Evolutionary conservation across 2,329 filamentous ascomycete genomes (phyloP).

Genomic region (Phialophora expanda): DNA sequence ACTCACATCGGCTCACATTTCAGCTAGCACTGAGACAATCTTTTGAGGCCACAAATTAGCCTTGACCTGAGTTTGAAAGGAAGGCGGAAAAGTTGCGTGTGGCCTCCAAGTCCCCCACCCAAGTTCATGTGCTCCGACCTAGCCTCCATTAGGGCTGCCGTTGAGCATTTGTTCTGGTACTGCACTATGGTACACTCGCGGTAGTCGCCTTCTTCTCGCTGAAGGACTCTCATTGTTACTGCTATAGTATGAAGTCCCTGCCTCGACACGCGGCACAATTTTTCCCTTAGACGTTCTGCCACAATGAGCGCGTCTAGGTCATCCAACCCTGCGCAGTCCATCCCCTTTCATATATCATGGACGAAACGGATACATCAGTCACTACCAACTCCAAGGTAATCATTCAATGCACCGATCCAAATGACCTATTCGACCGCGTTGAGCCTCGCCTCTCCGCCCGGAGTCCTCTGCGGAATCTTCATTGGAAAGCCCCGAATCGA

Average conservation of each 20-base stretch:
- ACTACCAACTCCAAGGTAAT: slow-evolving; percentile 64
- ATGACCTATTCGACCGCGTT: slow-evolving; percentile 82
- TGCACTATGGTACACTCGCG: slow-evolving; percentile 8
- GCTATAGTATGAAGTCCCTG: slow-evolving; percentile 22
- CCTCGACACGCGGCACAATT: neutral
- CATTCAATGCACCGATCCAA: slow-evolving; percentile 95
- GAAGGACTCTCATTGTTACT: neutral
- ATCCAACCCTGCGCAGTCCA: slow-evolving; percentile 13
- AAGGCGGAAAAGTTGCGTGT: neutral
- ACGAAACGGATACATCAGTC: slow-evolving; percentile 31
- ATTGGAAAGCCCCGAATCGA: slow-evolving; percentile 94
- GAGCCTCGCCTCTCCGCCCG: slow-evolving; percentile 76
- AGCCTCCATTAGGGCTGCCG: neutral
- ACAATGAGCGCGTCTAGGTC: slow-evolving; percentile 32
- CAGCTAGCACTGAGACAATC: neutral
- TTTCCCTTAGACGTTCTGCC: slow-evolving; percentile 15
- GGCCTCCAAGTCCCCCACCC: neutral
- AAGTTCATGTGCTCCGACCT: no score
- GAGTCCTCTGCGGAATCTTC: slow-evolving; percentile 85
- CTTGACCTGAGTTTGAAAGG: neutral
- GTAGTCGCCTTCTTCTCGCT: neutral
- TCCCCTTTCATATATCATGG: slow-evolving; percentile 34
- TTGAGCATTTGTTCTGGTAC: neutral
- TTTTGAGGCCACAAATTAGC: slow-evolving; percentile 1
- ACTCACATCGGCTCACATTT: slow-evolving; percentile 10